phyloP scores from a whole-genome alignment of 2,329 filamentous ascomycete genomes.

The Fusarium praegraminearum region DNA sequence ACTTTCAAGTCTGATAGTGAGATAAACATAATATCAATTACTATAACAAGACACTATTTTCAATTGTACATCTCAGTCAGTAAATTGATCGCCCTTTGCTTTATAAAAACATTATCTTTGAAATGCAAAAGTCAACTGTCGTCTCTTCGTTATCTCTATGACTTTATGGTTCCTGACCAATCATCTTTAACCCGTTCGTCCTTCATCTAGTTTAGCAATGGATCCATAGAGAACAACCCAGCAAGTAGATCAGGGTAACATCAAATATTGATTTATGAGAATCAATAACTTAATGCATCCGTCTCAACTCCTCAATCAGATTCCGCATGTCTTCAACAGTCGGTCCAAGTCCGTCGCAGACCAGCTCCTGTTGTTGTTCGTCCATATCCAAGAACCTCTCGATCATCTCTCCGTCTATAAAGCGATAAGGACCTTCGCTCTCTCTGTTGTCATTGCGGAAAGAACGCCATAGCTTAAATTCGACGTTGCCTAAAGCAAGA shows the following conservation, averaged over 20 bases:
- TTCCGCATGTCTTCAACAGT: conserved; percentile 73
- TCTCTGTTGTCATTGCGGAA: conserved; percentile 80
- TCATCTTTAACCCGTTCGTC: conserved; percentile 43
- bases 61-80: background rate
- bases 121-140: conserved; percentile 27
- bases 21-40: background rate
- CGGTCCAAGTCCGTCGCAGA: conserved; percentile 68
- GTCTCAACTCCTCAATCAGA: conserved; percentile 71
- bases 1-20: conserved; percentile 24
- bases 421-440: conserved; percentile 83
- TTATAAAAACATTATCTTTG: background rate
- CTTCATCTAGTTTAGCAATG: conserved; percentile 22
- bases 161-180: conserved; percentile 36
- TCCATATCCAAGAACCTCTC: conserved; percentile 83
- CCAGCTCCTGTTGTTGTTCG: conserved; percentile 65
- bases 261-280: background rate
- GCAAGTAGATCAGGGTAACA: background rate
- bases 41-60: conserved; percentile 2
- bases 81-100: fast-evolving
- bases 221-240: conserved; percentile 2
- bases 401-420: conserved; percentile 92
- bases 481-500: conserved; percentile 76
- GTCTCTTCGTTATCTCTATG: background rate
- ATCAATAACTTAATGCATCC: conserved; percentile 64
- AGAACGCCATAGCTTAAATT: conserved; percentile 84